Base-by-base conservation (phyloP, 192 early-diverging fungal species). In the Diversispora epigaea region DNA sequence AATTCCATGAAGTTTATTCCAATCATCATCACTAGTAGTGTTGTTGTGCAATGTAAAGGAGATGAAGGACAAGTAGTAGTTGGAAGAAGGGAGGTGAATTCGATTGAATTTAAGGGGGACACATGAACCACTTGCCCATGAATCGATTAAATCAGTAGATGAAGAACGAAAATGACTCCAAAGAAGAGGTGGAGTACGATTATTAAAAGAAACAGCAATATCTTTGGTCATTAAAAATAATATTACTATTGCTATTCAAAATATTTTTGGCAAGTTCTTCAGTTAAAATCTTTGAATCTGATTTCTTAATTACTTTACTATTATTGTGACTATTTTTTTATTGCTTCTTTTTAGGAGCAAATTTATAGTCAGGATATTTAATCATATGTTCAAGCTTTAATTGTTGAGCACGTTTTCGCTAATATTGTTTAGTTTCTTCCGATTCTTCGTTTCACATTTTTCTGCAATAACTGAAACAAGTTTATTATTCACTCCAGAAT, bases 361-460 rank as follows among this genome's bases (percentile, higher is more conserved):
- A 83, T 72, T 83, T 83, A 56, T 77, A 83, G 41, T 76, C 39
- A 10, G 82, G 82, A 50, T 78, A 76, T 44, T 57, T 66, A 21
- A 75, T 12, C 7, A 39, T 47, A 43, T 80, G 79, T 19, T 80
- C 71, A 8, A 54, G 2, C 40, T 80, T 77, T 21, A 61, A 68
- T 21, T 65, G 55, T 56, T 76, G 58, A 4, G 79, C 79, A 4
- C 75, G 68, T 3, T 39, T 25, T 19, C 54, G 44, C 44, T 78
- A 83, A 4, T 64, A 21, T 50, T 77, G 19, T 17, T 55, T 61
- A 5, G 64, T 57, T 39, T 80, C 75, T 6, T 47, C 54, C 1
- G 77, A 8, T 54, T 77, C 79, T 1, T 64, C 41, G 25, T 71
- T 79, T 79, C 82, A 83, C 11, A 45, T 61, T 19, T 55, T 0